Conservation (phyloP, 352 stramenopile genomes). For the Aphanomyces euteiches region DNA sequence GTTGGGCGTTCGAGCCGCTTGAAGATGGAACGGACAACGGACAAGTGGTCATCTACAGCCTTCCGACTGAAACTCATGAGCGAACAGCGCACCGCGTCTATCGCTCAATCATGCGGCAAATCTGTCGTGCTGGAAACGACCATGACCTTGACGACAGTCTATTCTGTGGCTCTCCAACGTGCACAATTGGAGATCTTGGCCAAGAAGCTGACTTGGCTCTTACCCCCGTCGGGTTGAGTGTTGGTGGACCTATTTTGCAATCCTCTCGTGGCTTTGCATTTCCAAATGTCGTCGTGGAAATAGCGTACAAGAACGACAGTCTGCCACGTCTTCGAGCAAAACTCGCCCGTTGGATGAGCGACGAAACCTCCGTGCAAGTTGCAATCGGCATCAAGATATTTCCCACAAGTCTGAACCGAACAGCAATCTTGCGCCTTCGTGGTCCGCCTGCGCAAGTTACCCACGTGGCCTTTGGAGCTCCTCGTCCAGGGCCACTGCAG, state of each 20-base stretch:
- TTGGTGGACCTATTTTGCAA: too few species aligned
- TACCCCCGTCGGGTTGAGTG: too few species aligned
- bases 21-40: background rate
- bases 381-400: slow-evolving; percentile 1
- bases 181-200: background rate
- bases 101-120: too few species aligned
- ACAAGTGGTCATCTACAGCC: background rate
- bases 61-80: background rate
- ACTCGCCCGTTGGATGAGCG: background rate
- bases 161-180: too few species aligned
- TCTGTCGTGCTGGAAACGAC: too few species aligned
- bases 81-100: background rate
- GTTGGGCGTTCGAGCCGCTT: background rate
- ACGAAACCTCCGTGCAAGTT: background rate
- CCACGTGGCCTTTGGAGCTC: too few species aligned
- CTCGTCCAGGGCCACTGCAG: background rate
- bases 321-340: background rate
- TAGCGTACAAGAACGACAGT: slow-evolving; percentile 5
- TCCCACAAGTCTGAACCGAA: background rate
- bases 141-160: too few species aligned
- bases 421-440: background rate
- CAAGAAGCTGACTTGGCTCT: too few species aligned
- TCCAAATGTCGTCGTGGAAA: background rate
- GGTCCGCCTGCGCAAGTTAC: too few species aligned
- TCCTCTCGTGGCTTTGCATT: background rate